phyloP scores from a whole-genome alignment of 768 basidiomycete species.

The Cystobasidium ongulense region DNA sequence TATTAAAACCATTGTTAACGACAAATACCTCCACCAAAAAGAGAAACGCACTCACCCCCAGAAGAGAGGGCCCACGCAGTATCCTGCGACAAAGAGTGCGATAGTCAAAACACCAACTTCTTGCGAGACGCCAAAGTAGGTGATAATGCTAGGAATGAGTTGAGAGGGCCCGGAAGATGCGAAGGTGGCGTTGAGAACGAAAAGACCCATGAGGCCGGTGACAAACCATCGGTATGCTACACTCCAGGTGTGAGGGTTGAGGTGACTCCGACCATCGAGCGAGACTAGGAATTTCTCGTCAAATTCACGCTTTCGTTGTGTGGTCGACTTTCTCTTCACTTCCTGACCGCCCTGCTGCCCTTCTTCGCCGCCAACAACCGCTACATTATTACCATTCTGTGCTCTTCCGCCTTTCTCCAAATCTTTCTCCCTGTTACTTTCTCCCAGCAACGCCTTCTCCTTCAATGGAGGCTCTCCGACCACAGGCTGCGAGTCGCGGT shows the following conservation, averaged over 20 bases:
- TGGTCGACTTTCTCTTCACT: not conserved
- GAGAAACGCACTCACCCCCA: conserved; percentile 31
- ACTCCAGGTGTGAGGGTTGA: conserved; percentile 40
- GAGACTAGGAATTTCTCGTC: conserved; percentile 38
- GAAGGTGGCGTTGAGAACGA: conserved; percentile 43
- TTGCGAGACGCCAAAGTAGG: conserved; percentile 36
- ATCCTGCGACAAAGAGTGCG: conserved; percentile 41
- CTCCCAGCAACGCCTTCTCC: not conserved
- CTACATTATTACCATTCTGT: not conserved
- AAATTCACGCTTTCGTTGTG: not conserved
- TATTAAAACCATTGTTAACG: too few species aligned
- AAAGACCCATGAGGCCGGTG: conserved; percentile 38
- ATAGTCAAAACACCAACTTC: conserved; percentile 41
- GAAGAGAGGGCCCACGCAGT: conserved; percentile 38
- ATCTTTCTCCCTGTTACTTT: not conserved
- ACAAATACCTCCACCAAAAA: too few species aligned
- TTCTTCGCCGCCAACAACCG: not conserved
- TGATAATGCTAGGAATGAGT: conserved; percentile 37
- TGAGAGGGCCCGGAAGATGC: conserved; percentile 40
- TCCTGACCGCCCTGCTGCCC: not conserved
- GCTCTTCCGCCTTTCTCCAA: not conserved
- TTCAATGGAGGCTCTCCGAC: not conserved
- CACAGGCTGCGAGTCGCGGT: not conserved
- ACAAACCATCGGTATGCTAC: conserved; percentile 39
- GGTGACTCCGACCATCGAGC: conserved; percentile 35